phyloP scores from a whole-genome alignment of 495 filamentous ascomycete species.

The Lophium mytilinum region DNA sequence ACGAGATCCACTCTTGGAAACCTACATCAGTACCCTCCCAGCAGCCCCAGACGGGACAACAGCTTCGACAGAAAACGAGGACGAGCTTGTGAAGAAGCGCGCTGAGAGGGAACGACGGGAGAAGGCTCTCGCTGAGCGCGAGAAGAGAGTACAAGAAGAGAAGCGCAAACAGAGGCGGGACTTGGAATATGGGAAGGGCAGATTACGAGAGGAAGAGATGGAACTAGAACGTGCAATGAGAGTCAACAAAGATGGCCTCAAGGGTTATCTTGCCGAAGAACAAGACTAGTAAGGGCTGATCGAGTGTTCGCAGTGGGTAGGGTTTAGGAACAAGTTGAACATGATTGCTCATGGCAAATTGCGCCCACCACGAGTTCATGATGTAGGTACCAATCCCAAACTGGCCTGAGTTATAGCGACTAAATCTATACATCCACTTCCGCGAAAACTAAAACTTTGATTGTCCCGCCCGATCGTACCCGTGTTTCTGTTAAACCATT shows the following conservation, averaged over 20 bases:
- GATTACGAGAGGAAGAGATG: constrained; percentile 64
- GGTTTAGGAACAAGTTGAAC: too few relatives aligned
- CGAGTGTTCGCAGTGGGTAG: constrained; percentile 34
- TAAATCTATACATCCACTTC: too few relatives aligned
- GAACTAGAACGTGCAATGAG: constrained; percentile 75
- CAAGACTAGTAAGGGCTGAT: too few relatives aligned
- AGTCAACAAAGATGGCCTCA: constrained; percentile 57
- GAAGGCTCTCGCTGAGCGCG: constrained; percentile 65
- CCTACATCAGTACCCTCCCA: constrained; percentile 65
- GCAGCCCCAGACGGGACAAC: constrained; percentile 51
- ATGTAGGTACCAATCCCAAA: too few relatives aligned
- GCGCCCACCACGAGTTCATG: too few relatives aligned
- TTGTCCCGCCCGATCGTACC: too few relatives aligned
- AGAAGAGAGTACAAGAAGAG: constrained; percentile 65
- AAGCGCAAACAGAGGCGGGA: constrained; percentile 60
- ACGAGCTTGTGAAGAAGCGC: constrained; percentile 49
- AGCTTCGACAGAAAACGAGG: constrained; percentile 48
- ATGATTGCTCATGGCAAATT: too few relatives aligned
- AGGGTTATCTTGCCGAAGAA: background rate
- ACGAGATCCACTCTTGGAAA: constrained; percentile 66
- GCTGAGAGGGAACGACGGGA: constrained; percentile 61
- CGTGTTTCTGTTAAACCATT: too few relatives aligned
- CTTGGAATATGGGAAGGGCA: constrained; percentile 55
- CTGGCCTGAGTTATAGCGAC: too few relatives aligned
- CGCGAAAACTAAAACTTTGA: too few relatives aligned